Evolutionary conservation across 176 grass and related monocot genomes (phyloP), one percentile per base, ranked within the genome.

Genomic region (Carex myosuroides): DNA sequence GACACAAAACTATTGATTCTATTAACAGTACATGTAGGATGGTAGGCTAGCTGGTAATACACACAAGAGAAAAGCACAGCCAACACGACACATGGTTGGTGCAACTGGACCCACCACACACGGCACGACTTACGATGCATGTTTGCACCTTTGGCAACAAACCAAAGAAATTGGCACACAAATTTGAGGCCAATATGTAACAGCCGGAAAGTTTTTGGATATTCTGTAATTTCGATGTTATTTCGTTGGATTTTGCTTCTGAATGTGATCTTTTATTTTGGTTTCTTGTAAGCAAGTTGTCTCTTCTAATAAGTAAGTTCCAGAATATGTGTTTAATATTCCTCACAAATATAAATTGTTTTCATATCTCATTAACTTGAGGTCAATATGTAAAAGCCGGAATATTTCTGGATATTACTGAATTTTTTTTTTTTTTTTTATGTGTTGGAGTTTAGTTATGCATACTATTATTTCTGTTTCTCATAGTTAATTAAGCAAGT

Each of bases 161-260:
- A 18, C 14, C 75, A 35, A 82, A 22, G 3, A 79, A 60, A 10
- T 39, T 22, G n/a, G 59, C 17, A 24, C 18, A 56, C 65, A 20
- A 66, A 82, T 48, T 64, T 82, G 80, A 82, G 80, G 80, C 60
- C 22, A 82, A 29, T 42, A 68, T 55, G 22, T 65, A 29, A 83
- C 14, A 29, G 80, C n/a, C 80, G 80, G 80, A 83, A 83, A 83
- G 41, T 12, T 67, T 48, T 3, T 65, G 22, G 24, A 65, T 22
- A 32, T 33, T 26, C 1, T 77, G 72, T 9, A 77, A 53, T 77
- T 77, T 29, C 13, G 4, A 32, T 56, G 9, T 55, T 77, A 48
- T 55, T 56, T 56, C 0, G 22, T 56, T 57, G 24, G 73, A 77
- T 6, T 56, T 77, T 77, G 29, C 73, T 77, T 77, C 12, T 26